Evolutionary conservation across 1,284 basidiomycete genomes (phyloP), one percentile per base, ranked within the genome.

Genomic region (Ganoderma sinense): DNA sequence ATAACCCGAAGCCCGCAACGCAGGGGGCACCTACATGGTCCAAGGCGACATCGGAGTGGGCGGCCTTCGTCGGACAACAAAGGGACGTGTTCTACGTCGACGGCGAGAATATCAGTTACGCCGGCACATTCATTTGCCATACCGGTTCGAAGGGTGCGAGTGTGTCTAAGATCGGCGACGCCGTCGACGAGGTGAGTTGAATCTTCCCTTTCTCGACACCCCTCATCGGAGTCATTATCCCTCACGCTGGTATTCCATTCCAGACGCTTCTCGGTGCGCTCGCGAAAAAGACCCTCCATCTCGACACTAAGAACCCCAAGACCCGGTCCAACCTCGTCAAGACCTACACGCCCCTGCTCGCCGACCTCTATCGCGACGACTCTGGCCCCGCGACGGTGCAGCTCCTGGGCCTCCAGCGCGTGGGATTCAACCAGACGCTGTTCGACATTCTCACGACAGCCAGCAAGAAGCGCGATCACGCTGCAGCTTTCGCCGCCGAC

Each of bases 341-440:
- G 33, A 59, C 33, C 20, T 59, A 36, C n/a, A 14, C 33, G 20
- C 56, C 56, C 11, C 33, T 23, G 11, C 56, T 73, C 2, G 43
- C 51, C 13, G 26, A 61, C 7, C 61, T 73, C 48, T 71, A 71
- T 41, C 26, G 41, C 16, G 66, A 71, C 13, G 66, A 62, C 23
- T 31, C 64, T 8, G 14, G 16, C 4, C 11, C 56, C 2, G 62
- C 66, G 10, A 43, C 68, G 1, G 64, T 69, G 10, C 70, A 65
- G 41, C 41, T 73, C n/a, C 68, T 73, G 7, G 72, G 70, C 11
- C 63, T 73, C 23, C 72, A 73, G 62, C 72, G 72, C 51, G 68
- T 73, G n/a, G 72, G 72, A 6, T 73, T 71, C 66, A 73, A 73
- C 66, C 41, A 70, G 31, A 56, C 29, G 48, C 68, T 73, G 31